Evolutionary conservation across 805 yeast species (phyloP).

Genomic region (Wilhelminamyces savonicus): DNA sequence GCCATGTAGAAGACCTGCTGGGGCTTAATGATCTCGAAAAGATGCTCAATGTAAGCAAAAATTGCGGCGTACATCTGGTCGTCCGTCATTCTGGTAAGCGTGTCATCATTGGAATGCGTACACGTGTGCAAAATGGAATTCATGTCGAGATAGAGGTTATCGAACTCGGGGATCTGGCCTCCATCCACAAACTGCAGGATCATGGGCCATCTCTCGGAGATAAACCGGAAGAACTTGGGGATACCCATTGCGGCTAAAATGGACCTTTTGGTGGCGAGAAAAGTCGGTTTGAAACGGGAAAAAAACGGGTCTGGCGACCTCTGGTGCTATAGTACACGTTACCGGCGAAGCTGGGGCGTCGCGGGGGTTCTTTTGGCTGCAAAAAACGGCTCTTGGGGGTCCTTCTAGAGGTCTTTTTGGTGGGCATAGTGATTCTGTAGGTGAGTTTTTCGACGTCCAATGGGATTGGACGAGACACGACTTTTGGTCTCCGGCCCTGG

Average conservation of each 20-base stretch:
- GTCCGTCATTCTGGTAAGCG: conserved; percentile 65
- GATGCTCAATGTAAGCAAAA: conserved; percentile 89
- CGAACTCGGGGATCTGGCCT: conserved; percentile 84
- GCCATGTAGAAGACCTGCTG: conserved; percentile 89
- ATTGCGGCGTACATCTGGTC: conserved; percentile 91
- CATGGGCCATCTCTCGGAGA: conserved; percentile 98
- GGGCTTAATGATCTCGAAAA: conserved; percentile 84
- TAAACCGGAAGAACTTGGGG: conserved; percentile 93
- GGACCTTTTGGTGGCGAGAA: background rate
- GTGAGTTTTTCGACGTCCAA: too few species aligned
- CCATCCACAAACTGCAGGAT: conserved; percentile 77
- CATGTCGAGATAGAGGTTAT: conserved; percentile 94
- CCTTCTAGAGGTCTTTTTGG: too few species aligned
- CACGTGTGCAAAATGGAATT: conserved; percentile 92
- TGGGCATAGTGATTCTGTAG: too few species aligned
- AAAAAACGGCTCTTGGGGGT: too few species aligned
- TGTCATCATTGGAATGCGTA: conserved; percentile 76
- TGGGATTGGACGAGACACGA: too few species aligned
- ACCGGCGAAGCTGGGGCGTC: too few species aligned
- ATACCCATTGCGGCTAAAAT: conserved; percentile 50
- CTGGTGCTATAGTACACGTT: background rate
- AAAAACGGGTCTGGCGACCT: too few species aligned
- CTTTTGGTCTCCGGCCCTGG: too few species aligned
- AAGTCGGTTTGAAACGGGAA: background rate
- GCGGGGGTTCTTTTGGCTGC: too few species aligned